Conservation (phyloP, 495 filamentous ascomycete species). For the Talaromyces trachyspermus region DNA sequence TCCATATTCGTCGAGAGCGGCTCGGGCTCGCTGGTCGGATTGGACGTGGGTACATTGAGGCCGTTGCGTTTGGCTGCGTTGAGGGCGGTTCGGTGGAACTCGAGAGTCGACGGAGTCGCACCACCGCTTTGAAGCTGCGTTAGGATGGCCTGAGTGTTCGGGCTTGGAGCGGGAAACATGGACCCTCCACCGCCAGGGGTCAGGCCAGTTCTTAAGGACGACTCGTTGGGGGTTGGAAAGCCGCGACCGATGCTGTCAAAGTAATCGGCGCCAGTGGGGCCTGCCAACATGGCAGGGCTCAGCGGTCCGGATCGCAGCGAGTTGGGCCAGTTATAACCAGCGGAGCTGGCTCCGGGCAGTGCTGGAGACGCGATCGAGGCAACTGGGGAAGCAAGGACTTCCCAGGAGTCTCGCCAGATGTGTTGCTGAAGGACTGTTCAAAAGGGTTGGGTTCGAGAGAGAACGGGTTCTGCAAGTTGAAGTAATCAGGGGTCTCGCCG, state of each 20-base stretch:
- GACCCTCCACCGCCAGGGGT: conserved; percentile 95
- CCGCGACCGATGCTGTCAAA: conserved; percentile 74
- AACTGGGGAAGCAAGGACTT: conserved; percentile 88
- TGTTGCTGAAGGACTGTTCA: conserved; percentile 79
- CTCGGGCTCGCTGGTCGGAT: conserved; percentile 42
- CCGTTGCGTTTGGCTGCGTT: conserved; percentile 60
- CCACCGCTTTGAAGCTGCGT: conserved; percentile 71
- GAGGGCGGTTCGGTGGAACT: conserved; percentile 91
- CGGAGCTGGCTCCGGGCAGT: conserved; percentile 59
- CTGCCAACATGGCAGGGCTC: conserved; percentile 95
- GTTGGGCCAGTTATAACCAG: conserved; percentile 71
- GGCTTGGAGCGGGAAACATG: conserved; percentile 92
- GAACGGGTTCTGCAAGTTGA: conserved; percentile 57
- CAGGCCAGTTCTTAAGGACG: conserved; percentile 80
- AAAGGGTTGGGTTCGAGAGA: conserved; percentile 92
- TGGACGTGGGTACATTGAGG: conserved; percentile 41
- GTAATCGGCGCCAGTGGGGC: conserved; percentile 71
- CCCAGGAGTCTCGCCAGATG: conserved; percentile 74
- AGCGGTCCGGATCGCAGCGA: conserved; percentile 86
- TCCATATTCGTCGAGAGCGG: conserved; percentile 44
- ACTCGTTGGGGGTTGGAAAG: conserved; percentile 97
- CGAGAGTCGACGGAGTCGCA: conserved; percentile 80
- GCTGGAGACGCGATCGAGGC: conserved; percentile 89
- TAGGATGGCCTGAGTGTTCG: conserved; percentile 74
- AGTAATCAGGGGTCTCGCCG: conserved; percentile 68